Conservation (phyloP, 768 basidiomycete species). For the Leccinum uliginosum region DNA sequence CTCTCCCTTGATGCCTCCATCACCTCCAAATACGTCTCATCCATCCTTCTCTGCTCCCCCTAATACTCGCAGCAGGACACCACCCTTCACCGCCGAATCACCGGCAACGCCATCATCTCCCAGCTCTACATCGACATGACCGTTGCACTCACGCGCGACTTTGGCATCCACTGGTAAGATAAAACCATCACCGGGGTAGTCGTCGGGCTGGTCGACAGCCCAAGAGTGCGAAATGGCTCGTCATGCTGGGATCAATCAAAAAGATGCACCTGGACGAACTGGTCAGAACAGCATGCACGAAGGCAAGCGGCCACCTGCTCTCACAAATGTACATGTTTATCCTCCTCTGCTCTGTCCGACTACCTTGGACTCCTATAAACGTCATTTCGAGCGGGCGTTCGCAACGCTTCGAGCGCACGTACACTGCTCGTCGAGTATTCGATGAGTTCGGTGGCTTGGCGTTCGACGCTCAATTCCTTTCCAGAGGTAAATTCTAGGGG, state of each 20-base stretch:
- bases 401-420: background rate
- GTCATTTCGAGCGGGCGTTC: background rate
- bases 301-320: conserved; percentile 23
- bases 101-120: conserved; percentile 93
- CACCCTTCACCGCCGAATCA: conserved; percentile 83
- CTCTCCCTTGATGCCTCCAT: conserved; percentile 91
- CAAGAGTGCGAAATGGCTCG: conserved; percentile 47
- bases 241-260: conserved; percentile 76
- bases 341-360: conserved; percentile 81
- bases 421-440: conserved; percentile 75
- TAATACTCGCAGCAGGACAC: conserved; percentile 84
- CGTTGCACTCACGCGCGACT: conserved; percentile 93
- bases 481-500: conserved; percentile 72
- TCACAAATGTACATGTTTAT: conserved; percentile 87
- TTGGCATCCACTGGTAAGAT: conserved; percentile 77
- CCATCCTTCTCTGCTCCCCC: conserved; percentile 93
- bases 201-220: conserved; percentile 47
- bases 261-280: conserved; percentile 63
- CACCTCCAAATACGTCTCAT: conserved; percentile 97
- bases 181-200: conserved; percentile 42
- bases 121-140: conserved; percentile 99
- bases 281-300: conserved; percentile 11
- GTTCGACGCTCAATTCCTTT: conserved; percentile 72
- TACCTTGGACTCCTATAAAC: conserved; percentile 77
- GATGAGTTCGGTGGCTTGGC: conserved; percentile 68